phyloP scores from a whole-genome alignment of 2,329 filamentous ascomycete species.

The Capronia coronata region DNA sequence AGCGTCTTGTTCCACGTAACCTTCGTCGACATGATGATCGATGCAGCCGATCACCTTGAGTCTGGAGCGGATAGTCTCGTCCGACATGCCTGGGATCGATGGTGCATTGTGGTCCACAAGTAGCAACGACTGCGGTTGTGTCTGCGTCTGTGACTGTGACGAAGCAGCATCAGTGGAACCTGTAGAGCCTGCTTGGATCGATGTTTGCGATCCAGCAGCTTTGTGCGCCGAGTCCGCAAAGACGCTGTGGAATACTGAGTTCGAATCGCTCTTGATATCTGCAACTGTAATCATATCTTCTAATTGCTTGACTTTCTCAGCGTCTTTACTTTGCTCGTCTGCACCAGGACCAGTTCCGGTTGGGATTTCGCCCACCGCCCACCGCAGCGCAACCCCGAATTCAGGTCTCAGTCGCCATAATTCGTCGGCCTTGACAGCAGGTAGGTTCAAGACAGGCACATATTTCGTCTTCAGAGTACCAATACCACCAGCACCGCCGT shows the following conservation, averaged over 20 bases:
- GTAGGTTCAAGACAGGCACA: conserved; percentile 55
- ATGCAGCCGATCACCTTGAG: conserved; percentile 49
- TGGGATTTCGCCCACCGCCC: conserved; percentile 36
- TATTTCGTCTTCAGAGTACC: conserved; percentile 36
- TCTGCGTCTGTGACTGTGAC: too few relatives aligned
- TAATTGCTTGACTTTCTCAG: conserved; percentile 17
- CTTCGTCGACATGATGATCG: conserved; percentile 58
- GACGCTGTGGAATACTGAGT: conserved; percentile 1
- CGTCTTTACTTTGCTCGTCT: conserved; percentile 33
- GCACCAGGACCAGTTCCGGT: conserved; percentile 29
- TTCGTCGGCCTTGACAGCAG: conserved; percentile 41
- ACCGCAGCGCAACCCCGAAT: conserved; percentile 50
- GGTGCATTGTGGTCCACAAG: conserved; percentile 44
- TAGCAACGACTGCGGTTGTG: conserved; percentile 23
- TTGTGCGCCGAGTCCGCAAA: conserved; percentile 3
- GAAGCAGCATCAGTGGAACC: too few relatives aligned
- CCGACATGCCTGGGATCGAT: conserved; percentile 29
- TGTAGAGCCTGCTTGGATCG: too few relatives aligned
- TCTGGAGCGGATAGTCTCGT: conserved; percentile 35
- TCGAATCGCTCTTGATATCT: conserved; percentile 31
- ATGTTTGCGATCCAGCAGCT: too few relatives aligned
- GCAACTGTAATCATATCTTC: conserved; percentile 39
- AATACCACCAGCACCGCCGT: too few relatives aligned
- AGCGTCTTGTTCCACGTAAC: conserved; percentile 40
- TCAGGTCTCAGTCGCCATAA: conserved; percentile 52